Evolutionary conservation across 1,284 basidiomycete species (phyloP).

Genomic region (Trichosporon sp.): DNA sequence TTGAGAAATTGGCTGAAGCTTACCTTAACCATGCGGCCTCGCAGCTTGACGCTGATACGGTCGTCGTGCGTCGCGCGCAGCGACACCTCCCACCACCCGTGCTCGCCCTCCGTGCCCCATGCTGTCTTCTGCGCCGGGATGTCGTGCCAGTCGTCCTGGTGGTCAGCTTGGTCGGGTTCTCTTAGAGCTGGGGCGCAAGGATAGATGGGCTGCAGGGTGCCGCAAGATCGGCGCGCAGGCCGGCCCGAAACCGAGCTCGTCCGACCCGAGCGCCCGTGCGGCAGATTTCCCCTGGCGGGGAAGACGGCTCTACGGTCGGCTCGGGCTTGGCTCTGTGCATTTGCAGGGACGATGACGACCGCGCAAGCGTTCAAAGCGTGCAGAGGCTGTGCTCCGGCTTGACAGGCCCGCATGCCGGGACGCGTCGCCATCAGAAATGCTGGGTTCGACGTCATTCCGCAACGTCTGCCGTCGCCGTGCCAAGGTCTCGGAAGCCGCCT

Average conservation of each 20-base stretch:
- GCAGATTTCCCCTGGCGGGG: neutral
- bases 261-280: neutral
- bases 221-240: neutral
- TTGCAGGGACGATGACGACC: neutral
- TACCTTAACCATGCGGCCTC: constrained; percentile 43
- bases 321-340: neutral
- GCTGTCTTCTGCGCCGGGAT: constrained; percentile 43
- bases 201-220: neutral
- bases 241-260: neutral
- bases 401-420: neutral
- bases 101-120: constrained; percentile 44
- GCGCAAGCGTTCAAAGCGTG: neutral
- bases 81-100: constrained; percentile 45
- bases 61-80: constrained; percentile 35
- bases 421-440: neutral
- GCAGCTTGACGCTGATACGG: constrained; percentile 39
- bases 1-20: neutral
- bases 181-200: neutral
- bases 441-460: neutral
- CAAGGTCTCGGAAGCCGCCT: neutral
- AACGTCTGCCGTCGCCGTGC: neutral
- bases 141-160: constrained; percentile 46
- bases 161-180: neutral
- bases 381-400: neutral
- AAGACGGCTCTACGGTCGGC: neutral